A percentile compares a stretch with the other conserved stretches of the same genome.
These are phyloP conservation scores for Calonectria montana DNA, from an alignment of 2,329 filamentous ascomycete genomes.

Conservation along the genomic window DNA sequence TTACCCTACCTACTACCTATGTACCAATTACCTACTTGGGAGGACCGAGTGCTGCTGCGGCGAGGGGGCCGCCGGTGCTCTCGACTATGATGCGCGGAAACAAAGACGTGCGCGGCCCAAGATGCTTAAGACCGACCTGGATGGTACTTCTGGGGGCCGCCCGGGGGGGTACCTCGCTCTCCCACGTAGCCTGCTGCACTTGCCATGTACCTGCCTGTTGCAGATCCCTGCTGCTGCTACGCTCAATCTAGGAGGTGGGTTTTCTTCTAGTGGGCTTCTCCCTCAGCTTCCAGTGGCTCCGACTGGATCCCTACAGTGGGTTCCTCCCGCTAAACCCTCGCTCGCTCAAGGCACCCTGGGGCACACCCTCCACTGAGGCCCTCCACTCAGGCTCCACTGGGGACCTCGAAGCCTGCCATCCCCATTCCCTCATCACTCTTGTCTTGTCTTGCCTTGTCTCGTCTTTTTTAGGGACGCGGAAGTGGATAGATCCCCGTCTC, in stretches of 20 bases:
- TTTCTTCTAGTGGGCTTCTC: conserved; percentile 42
- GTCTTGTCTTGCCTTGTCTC: conserved; percentile 1
- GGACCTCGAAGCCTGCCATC: not conserved
- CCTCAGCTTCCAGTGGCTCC: conserved; percentile 43
- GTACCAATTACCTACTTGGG: not conserved
- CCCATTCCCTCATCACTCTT: conserved; percentile 1
- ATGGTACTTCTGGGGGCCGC: not conserved
- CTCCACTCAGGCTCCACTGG: conserved; percentile 22
- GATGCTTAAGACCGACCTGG: not conserved
- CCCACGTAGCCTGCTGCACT: not conserved
- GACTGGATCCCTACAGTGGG: conserved; percentile 34
- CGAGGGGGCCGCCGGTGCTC: not conserved
- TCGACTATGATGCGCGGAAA: not conserved
- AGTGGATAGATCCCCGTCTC: conserved; percentile 5
- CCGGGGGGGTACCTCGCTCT: not conserved
- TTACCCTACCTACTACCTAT: too few relatives aligned
- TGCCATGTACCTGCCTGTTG: conserved; percentile 11
- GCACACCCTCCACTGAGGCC: conserved; percentile 33
- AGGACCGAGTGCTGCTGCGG: not conserved
- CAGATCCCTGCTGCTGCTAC: conserved; percentile 29
- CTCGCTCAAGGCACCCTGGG: conserved; percentile 2
- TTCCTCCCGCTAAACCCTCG: conserved; percentile 25
- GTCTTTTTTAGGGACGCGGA: conserved; percentile 2
- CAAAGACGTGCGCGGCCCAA: conserved; percentile 6
- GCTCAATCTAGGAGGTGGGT: conserved; percentile 42